Evolutionary conservation across 257 asterid species (phyloP).

Genomic region (Jacaranda mimosifolia): DNA sequence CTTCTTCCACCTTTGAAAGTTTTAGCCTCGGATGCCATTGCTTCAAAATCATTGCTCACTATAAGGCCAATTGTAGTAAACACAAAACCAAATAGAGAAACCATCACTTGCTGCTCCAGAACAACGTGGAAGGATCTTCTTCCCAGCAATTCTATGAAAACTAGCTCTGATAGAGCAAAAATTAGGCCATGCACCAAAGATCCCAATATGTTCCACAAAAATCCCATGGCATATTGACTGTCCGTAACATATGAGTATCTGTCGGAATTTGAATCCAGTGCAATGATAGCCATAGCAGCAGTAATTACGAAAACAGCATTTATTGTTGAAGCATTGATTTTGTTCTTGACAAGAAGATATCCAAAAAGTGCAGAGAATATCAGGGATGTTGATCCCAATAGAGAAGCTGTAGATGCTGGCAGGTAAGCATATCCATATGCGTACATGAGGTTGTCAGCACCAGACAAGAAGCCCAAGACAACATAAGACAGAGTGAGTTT

Average conservation of each 20-base stretch:
- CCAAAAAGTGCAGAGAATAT: conserved; percentile 84
- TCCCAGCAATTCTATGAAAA: conserved; percentile 67
- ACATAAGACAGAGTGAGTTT: conserved; percentile 64
- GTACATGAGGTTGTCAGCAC: conserved; percentile 90
- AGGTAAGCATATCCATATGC: conserved; percentile 92
- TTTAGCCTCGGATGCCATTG: conserved; percentile 70
- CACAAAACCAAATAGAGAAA: conserved; percentile 71
- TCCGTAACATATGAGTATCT: conserved; percentile 56
- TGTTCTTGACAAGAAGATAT: conserved; percentile 75
- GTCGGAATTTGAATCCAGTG: conserved; percentile 82
- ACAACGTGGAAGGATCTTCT: conserved; percentile 86
- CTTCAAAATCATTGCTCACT: conserved; percentile 59
- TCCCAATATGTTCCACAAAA: conserved; percentile 80
- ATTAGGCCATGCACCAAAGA: conserved; percentile 86
- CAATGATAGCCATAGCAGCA: conserved; percentile 84
- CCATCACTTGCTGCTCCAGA: conserved; percentile 93
- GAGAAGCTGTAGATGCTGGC: conserved; percentile 95
- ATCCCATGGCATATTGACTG: conserved; percentile 70
- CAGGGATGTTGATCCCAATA: conserved; percentile 76
- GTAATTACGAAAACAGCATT: conserved; percentile 76
- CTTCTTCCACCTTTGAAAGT: conserved; percentile 67
- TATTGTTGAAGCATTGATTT: conserved; percentile 69
- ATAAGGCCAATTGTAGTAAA: conserved; percentile 80
- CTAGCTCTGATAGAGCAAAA: conserved; percentile 85
- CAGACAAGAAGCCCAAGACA: conserved; percentile 74